Evolutionary conservation across 129 eudicot genomes (phyloP), one percentile per base, ranked within the genome.

Genomic region (Pulicaria dysenterica): DNA sequence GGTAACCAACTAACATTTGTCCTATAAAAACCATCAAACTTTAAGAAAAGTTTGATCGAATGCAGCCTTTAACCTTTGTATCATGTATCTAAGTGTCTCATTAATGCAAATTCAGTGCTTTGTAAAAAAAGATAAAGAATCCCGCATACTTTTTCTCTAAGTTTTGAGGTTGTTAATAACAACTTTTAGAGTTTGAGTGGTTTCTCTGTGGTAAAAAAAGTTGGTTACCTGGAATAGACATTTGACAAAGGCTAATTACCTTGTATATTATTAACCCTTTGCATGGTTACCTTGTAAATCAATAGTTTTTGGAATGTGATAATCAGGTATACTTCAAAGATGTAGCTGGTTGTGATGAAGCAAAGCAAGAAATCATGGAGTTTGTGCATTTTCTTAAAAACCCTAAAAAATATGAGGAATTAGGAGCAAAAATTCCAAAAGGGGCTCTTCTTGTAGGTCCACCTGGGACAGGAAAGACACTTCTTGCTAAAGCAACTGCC

Each of bases 401-500:
- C 46, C 96, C 96, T 11, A 87, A 87, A 46, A 85, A 88, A 63
- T 90, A 87, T n/a, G 87, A 86, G 74, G 87, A 86, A 76, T 63
- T 91, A 55, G 95, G 97, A 3, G 97, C 96, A 10, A 91, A 91
- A 77, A 86, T 91, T 49, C 97, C 97, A 4, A 88, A 85, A 80
- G 97, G 97, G 8, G 95, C 95, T 69, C 91, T 91, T 42, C 86
- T 91, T 45, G 95, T 91, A 1, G 97, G 97, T 19, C 97, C 97
- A 14, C 97, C 97, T 1, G 97, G 97, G 36, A 88, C 97, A 2
- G 97, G 97, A 5, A 91, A 91, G 73, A 91, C 97, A 41, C 88
- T 91, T 17, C 88, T 91, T 16, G 97, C 97, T 1, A 88, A 86
- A 76, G 97, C 97, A 36, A 91, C 91, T 43, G 97, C 97, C 3